Base-by-base conservation (phyloP, 2,329 filamentous ascomycete genomes). In the Pochonia chlamydosporia region DNA sequence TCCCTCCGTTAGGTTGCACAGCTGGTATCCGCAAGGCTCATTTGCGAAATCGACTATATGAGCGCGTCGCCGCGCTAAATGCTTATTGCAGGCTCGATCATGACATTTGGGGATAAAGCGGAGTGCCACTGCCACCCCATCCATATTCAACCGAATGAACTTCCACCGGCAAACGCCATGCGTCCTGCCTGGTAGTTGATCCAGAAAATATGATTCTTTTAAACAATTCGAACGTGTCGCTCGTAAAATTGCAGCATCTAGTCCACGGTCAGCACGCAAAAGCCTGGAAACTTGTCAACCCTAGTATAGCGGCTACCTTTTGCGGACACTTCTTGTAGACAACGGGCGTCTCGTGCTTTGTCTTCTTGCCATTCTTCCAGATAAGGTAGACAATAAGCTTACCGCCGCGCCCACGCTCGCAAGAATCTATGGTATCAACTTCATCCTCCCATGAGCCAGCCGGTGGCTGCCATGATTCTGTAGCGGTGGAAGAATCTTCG, bases 291-390 rank as follows among this genome's bases (percentile, higher is more conserved):
- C 14, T 26, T 14, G 37, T 3, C 11, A 24, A 16, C 18, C 10
- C 14, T 9, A 8, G 24, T n/a, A 10, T 10, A 10, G 30, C 21
- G 45, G 68, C 47, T 63, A 85, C 85, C 75, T 84, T 87, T 60
- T 92, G 87, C 0, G 88, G 88, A 55, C 86, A 90, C 56, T 89
- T 84, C 58, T 82, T 76, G 57, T 91, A 87, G 7, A 90, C 75
- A 13, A 83, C 74, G 18, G 73, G 64, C 14, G 87, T 80, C 9
- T 80, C 75, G 58, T 92, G 87, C 59, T 87, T 82, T 1, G 85
- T 87, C 70, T 89, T 90, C 41, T 79, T 72, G 9, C 81, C 81
- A 50, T 85, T 82, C 56, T 82, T 84, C 87, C 88, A 92, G 11
- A 81, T 79, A 28, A 91, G 67, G 55, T 84, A 89, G 1, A 86